These are phyloP conservation scores for Pichia heedii DNA, from an alignment of 805 yeast species.

Conservation along the genomic window DNA sequence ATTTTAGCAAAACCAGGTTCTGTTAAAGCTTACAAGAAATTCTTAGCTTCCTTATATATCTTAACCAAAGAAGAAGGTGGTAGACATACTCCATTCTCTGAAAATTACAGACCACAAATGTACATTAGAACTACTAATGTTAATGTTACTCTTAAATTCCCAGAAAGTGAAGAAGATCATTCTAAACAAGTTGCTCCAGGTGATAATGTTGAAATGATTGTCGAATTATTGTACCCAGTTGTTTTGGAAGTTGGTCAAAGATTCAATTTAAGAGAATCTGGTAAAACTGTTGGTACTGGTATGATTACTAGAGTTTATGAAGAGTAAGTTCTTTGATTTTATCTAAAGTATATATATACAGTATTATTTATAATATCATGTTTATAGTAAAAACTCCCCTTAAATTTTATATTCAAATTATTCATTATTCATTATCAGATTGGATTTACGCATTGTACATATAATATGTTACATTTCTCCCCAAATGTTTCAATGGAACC, in stretches of 20 bases:
- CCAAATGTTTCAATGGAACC: no score
- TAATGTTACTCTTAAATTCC: slow-evolving; percentile 84
- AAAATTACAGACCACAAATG: slow-evolving; percentile 97
- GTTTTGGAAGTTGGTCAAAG: slow-evolving; percentile 96
- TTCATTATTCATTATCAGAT: no score
- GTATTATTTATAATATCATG: not conserved
- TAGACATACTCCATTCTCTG: slow-evolving; percentile 95
- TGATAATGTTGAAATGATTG: slow-evolving; percentile 95
- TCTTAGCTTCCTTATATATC: slow-evolving; percentile 88
- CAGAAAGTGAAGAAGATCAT: slow-evolving; percentile 68
- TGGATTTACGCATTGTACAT: no score
- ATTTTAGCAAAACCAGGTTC: slow-evolving; percentile 89
- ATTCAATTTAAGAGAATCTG: slow-evolving; percentile 99
- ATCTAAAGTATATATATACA: not conserved
- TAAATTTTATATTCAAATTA: no score
- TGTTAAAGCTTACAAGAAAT: slow-evolving; percentile 85
- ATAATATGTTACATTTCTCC: no score
- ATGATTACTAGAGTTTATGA: slow-evolving; percentile 65
- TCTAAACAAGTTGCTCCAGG: slow-evolving; percentile 94
- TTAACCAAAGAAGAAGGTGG: slow-evolving; percentile 98
- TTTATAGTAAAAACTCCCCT: no score
- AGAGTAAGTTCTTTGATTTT: slow-evolving; percentile 8
- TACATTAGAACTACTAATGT: slow-evolving; percentile 95
- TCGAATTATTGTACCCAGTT: slow-evolving; percentile 81
- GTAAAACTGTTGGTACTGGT: slow-evolving; percentile 98